Percentiles rank a stretch among this genome's conserved stretches.
phyloP scores from a whole-genome alignment of 495 filamentous ascomycete genomes.

The Xylona heveae region DNA sequence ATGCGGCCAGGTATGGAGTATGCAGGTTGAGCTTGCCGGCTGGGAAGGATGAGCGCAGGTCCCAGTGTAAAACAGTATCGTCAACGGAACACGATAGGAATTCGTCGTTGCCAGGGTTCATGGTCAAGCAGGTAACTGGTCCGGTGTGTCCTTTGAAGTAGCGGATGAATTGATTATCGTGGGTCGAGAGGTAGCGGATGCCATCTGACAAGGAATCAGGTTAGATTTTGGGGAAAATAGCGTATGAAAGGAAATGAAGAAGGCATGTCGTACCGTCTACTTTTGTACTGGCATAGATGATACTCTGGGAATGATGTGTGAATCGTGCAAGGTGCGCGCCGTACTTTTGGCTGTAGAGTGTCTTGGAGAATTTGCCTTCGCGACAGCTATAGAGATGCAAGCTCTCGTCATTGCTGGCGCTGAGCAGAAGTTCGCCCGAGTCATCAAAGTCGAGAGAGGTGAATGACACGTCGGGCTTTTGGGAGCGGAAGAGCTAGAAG shows the following conservation, averaged over 20 bases:
- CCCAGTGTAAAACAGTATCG: constrained; percentile 76
- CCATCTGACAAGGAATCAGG: constrained; percentile 29
- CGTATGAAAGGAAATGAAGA: not conserved
- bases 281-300: constrained; percentile 91
- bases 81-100: constrained; percentile 85
- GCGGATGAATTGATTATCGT: constrained; percentile 84
- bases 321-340: constrained; percentile 86
- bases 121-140: constrained; percentile 56
- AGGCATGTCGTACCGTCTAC: constrained; percentile 40
- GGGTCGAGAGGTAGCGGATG: constrained; percentile 76
- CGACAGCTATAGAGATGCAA: constrained; percentile 88
- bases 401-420: constrained; percentile 74
- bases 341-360: constrained; percentile 78
- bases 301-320: constrained; percentile 66
- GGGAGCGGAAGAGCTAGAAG: constrained; percentile 17
- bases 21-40: constrained; percentile 57
- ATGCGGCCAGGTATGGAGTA: constrained; percentile 62
- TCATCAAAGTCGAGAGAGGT: constrained; percentile 93
- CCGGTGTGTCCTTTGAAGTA: constrained; percentile 83
- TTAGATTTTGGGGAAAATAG: constrained; percentile 1
- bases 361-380: constrained; percentile 70
- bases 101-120: constrained; percentile 56
- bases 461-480: constrained; percentile 25
- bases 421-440: constrained; percentile 70
- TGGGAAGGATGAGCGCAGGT: constrained; percentile 46